Evolutionary conservation across 352 stramenopile species (phyloP), one percentile per base, ranked within the genome.

Genomic region (Phytophthora citrophthora): DNA sequence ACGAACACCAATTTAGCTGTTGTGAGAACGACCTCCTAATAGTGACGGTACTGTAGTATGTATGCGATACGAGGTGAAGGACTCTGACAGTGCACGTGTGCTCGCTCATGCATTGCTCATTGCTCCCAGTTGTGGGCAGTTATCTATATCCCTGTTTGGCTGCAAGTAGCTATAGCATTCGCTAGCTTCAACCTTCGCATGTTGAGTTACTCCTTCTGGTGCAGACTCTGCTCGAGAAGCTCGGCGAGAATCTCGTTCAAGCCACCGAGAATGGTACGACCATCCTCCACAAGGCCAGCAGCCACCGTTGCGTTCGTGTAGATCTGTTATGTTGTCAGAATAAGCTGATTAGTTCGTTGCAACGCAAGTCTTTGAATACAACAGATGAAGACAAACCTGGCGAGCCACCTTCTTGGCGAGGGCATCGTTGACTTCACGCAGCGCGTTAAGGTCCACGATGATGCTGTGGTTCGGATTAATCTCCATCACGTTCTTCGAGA

Each of bases 231-330:
- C 54, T 78, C 68, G 34, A 97, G 50, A 48, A 95, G 75, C 74
- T 96, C 88, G 18, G 91, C 75, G 49, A 99, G 77, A 40, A 99
- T 90, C 61, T 98, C 89, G 83, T 99, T 99, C 46, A 99, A 74
- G 18, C 95, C 89, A 15, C 95, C 94, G 20, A 99, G 84, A 89
- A 99, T 98, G 53, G 92, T 95, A 47, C 97, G 88, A 34, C 94
- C 90, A 72, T 99, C 98, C 70, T 99, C 97, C 53, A 99, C 77
- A 36, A 99, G 82, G 3, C 98, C 98, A 36, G 98, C 98, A 11
- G 97, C 96, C n/a, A 99, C 87, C 26, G 98, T 90, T 48, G 96
- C 96, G 77, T 99, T 99, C 67, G 99, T 98, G 72, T 98, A 99
- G 41, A 99, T 86, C 87, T 99, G 91, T 64, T 94, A 70, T 10